Base-by-base conservation (phyloP, 306 rosid genomes). In the Acacia melanoxylon region DNA sequence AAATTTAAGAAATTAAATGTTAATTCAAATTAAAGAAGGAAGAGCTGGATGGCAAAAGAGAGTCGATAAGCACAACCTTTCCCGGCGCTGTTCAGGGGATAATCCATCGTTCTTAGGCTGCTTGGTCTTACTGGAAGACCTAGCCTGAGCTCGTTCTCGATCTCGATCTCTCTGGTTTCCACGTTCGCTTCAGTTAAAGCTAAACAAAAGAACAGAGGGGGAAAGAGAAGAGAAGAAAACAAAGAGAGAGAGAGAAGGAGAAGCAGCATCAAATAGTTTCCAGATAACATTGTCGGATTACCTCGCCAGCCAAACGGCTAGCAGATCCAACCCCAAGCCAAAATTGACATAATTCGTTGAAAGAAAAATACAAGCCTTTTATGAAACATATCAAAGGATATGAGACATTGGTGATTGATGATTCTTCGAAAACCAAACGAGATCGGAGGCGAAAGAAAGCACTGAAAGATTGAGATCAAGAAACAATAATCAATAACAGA, bases 61-160 rank as follows among this genome's bases (percentile, higher is more conserved):
- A 0, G 16, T 46, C 61, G 14, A 42, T n/a, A 58, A 42, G 15
- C 16, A 71, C 4, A 8, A 91, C 96, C 96, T 93, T 85, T 93
- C 91, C n/a, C 94, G 89, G 79, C 94, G 86, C 42, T 93, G 96
- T 52, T 93, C 94, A 1, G 94, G 94, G 56, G 92, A 90, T 7
- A 90, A 86, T 5, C 98, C 94, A 59, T 93, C 97, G 77, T 15
- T 52, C 82, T 85, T 93, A 33, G 86, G 42, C 6, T 89, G 80
- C 73, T 82, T 93, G 13, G 74, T 0, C 83, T 91, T 93, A 24
- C 16, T 42, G 58, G 82, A 75, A 4, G 83, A 75, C 61, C 97
- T 87, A 35, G 94, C 84, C 78, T 89, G 94, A 74, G 95, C 92
- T 80, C 97, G 88, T 89, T 87, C 95, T 49, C 97, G 91, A 73